Base-by-base conservation (phyloP, 2,329 filamentous ascomycete genomes). In the Trichoderma breve region DNA sequence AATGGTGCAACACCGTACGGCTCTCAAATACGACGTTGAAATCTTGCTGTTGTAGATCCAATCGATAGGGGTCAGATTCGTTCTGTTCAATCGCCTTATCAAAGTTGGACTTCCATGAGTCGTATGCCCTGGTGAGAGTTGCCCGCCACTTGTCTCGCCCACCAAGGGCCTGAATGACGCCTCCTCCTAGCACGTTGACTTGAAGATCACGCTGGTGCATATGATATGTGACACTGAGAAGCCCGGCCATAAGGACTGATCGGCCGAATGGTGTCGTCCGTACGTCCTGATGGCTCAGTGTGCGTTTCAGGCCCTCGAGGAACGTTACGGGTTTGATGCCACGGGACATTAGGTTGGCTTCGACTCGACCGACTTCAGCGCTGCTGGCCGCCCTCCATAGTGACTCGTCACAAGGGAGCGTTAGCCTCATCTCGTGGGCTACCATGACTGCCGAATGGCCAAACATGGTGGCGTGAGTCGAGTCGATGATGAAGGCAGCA, bases 381-480 rank as follows among this genome's bases (percentile, higher is more conserved):
- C 93, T 93, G 80, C 91, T 97, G 4, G 92, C 93, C 5, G 96
- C 96, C 71, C 92, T 93, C 96, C 96, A 99, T 12, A 98, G 84
- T 4, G 92, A 90, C 79, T 98, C 96, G 75, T 98, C 95, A 78
- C 95, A 98, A 0, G 96, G 96, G 57, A 99, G 83, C 0, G 94
- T 93, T 9, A 98, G 86, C 64, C 94, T 90, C 89, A 99, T 93
- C 81, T 98, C 96, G 77, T 98, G 95, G 3, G 95, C 94, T 8
- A 97, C 94, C 95, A 98, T 98, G 57, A 97, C 94, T 0, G 94
- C 95, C 3, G 95, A 96, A 81, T 98, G 96, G 0, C 95, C 96
- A 81, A 98, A 98, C 92, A 99, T 98, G 32, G 94, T 97, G 1
- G 95, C 94, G 81, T 99, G 96, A 2, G 95, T 97, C 5, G 95